Percentiles rank a stretch among this genome's conserved stretches.
These are phyloP conservation scores for Suaeda aralocaspica DNA, from an alignment of 148 eudicot genomes.

Conservation along the genomic window DNA sequence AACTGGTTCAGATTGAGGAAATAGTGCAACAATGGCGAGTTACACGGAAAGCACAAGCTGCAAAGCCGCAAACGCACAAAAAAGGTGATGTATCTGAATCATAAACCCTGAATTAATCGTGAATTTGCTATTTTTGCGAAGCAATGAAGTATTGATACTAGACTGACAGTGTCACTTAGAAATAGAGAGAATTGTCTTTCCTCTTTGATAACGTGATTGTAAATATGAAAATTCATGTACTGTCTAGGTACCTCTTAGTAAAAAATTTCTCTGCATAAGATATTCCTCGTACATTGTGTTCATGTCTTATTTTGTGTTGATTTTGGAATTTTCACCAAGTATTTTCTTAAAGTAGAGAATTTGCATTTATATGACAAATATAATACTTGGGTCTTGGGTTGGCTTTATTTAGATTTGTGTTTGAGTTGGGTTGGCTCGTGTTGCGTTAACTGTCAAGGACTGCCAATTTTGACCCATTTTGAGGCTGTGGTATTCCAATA, in stretches of 20 bases:
- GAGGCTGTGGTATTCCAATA: not conserved
- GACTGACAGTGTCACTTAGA: not conserved
- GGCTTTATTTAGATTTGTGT: no score
- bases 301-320: no score
- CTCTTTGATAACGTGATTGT: constrained; percentile 6
- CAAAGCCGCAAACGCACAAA: not conserved
- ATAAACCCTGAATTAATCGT: not conserved
- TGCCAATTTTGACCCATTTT: not conserved
- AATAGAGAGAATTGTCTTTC: not conserved
- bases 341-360: no score
- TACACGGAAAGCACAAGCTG: constrained; percentile 6
- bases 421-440: no score
- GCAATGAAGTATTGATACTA: not conserved
- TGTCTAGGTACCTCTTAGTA: no score
- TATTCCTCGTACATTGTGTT: no score
- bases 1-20: constrained; percentile 1
- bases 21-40: not conserved
- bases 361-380: no score
- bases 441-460: no score
- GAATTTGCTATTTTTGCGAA: constrained; percentile 1
- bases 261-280: no score
- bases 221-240: constrained; percentile 1
- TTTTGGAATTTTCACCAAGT: no score
- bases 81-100: constrained; percentile 24
- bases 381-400: no score